Evolutionary conservation across 1,139 yeast genomes (phyloP).

Genomic region (Kurtzmaniella natalensis): DNA sequence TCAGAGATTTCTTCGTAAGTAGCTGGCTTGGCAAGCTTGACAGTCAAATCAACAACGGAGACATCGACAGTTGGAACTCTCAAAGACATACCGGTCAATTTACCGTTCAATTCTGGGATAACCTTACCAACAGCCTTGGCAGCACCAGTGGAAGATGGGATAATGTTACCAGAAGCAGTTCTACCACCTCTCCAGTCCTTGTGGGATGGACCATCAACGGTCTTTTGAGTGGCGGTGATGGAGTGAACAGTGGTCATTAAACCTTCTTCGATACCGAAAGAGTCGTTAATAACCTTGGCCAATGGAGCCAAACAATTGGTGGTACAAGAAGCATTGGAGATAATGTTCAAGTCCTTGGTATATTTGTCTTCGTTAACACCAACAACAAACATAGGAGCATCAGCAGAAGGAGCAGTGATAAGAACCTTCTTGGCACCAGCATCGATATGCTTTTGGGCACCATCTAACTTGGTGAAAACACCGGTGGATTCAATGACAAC

Average conservation of each 20-base stretch:
- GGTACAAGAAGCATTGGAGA: constrained; percentile 79
- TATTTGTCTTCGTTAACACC: constrained; percentile 71
- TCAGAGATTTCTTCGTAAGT: constrained; percentile 67
- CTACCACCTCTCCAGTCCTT: constrained; percentile 90
- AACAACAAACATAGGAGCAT: constrained; percentile 76
- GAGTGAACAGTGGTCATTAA: constrained; percentile 81
- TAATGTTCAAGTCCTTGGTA: constrained; percentile 57
- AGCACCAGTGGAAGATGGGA: constrained; percentile 81
- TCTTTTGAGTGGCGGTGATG: constrained; percentile 77
- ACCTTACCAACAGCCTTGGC: constrained; percentile 85
- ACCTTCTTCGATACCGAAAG: constrained; percentile 70
- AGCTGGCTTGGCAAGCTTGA: constrained; percentile 54
- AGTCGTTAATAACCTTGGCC: constrained; percentile 70
- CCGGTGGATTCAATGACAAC: constrained; percentile 77
- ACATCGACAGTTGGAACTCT: constrained; percentile 79
- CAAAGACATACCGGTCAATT: constrained; percentile 74
- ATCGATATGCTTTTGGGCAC: constrained; percentile 66
- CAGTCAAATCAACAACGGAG: constrained; percentile 42
- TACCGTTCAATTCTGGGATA: constrained; percentile 71
- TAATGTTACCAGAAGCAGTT: constrained; percentile 76
- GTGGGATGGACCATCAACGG: constrained; percentile 80
- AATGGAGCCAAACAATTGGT: constrained; percentile 79
- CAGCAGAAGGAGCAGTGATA: constrained; percentile 75
- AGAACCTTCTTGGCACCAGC: constrained; percentile 81
- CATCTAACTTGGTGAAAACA: constrained; percentile 66